These are phyloP conservation scores for Stenocarpella maydis DNA, from an alignment of 2,329 filamentous ascomycete genomes.

Conservation along the genomic window DNA sequence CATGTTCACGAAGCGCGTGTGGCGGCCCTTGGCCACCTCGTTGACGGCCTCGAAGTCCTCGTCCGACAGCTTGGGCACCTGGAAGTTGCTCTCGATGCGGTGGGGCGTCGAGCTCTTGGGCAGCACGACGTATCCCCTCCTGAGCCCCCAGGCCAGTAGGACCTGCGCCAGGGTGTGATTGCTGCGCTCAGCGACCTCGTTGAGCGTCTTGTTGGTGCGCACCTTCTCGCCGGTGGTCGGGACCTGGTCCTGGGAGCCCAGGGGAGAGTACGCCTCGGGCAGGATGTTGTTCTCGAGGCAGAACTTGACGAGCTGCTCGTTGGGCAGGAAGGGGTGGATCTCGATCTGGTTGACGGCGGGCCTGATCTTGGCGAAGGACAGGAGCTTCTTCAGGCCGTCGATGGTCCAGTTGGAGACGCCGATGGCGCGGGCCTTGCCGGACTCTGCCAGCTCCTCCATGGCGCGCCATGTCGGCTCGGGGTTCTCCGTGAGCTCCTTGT, in stretches of 20 bases:
- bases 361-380: constrained; percentile 55
- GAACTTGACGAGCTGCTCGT: constrained; percentile 59
- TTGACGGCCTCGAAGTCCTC: constrained; percentile 70
- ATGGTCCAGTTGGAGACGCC: constrained; percentile 67
- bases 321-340: constrained; percentile 56
- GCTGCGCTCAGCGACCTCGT: constrained; percentile 64
- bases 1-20: constrained; percentile 81
- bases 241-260: constrained; percentile 74
- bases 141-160: constrained; percentile 71
- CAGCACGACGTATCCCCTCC: constrained; percentile 71
- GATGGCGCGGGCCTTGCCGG: constrained; percentile 64
- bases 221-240: constrained; percentile 74
- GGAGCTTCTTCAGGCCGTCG: constrained; percentile 61
- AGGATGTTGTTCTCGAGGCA: constrained; percentile 61
- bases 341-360: constrained; percentile 62
- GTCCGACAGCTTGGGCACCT: constrained; percentile 62
- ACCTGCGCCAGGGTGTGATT: constrained; percentile 68
- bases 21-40: constrained; percentile 69
- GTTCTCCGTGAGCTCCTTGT: constrained; percentile 71
- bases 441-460: constrained; percentile 65
- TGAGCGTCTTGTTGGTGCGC: constrained; percentile 65
- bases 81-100: constrained; percentile 72
- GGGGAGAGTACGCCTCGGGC: constrained; percentile 58
- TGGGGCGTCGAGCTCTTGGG: constrained; percentile 74
- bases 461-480: constrained; percentile 69